Evolutionary conservation across 108 stramenopile genomes (phyloP).

Genomic region (Cyclotella cryptica): DNA sequence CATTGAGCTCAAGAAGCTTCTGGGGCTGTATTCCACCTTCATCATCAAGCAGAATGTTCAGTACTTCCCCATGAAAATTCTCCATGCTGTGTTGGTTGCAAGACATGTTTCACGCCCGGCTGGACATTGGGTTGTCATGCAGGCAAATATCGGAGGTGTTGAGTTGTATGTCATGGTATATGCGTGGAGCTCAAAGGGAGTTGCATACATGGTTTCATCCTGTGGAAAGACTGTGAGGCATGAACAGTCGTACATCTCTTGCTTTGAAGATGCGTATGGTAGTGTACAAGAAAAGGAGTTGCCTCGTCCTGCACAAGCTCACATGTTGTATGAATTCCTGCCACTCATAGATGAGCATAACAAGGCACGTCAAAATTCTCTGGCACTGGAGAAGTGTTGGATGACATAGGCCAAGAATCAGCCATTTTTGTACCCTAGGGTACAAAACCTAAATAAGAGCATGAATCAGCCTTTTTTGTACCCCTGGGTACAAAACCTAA

Average conservation of each 20-base stretch:
- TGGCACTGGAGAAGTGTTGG: too few relatives aligned
- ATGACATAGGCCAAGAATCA: too few relatives aligned
- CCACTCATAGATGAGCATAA: too few relatives aligned
- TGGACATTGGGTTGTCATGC: conserved; percentile 27
- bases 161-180: conserved; percentile 22
- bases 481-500: too few relatives aligned
- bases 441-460: too few relatives aligned
- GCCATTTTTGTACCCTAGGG: too few relatives aligned
- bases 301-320: too few relatives aligned
- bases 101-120: background rate
- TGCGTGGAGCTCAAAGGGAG: conserved; percentile 17
- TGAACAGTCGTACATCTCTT: background rate
- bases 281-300: too few relatives aligned
- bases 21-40: conserved; percentile 7
- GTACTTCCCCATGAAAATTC: conserved; percentile 19
- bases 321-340: too few relatives aligned
- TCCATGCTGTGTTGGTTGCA: background rate
- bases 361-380: too few relatives aligned
- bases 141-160: conserved; percentile 8
- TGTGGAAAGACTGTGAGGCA: conserved; percentile 20
- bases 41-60: conserved; percentile 11
- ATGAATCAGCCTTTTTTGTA: too few relatives aligned
- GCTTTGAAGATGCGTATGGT: conserved; percentile 22
- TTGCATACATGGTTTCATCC: conserved; percentile 7
- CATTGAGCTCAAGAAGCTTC: conserved; percentile 12